These are phyloP conservation scores for Extremus antarcticus DNA, from an alignment of 495 filamentous ascomycete species.

Conservation along the genomic window DNA sequence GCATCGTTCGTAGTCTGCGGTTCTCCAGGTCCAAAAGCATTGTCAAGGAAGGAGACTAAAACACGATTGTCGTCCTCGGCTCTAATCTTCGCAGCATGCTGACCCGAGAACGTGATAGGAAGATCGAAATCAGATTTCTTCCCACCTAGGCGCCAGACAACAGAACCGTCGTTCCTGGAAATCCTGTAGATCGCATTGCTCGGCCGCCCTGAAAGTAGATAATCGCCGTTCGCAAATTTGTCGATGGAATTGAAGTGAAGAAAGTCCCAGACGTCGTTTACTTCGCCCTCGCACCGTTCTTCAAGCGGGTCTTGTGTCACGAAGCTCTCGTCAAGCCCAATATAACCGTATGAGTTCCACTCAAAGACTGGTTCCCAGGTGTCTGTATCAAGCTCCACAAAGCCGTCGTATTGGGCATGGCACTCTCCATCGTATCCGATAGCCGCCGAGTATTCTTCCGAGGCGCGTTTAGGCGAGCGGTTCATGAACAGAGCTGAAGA, in stretches of 20 bases:
- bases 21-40: background rate
- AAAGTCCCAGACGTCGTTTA: background rate
- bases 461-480: background rate
- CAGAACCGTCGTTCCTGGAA: conserved; percentile 1
- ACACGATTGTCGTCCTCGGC: background rate
- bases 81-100: background rate
- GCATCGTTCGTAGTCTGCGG: background rate
- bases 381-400: background rate
- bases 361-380: background rate
- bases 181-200: conserved; percentile 6
- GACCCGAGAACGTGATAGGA: background rate
- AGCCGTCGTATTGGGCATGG: background rate
- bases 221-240: conserved; percentile 10
- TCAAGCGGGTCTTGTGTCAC: background rate
- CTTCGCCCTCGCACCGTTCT: background rate
- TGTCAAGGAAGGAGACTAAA: background rate
- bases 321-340: background rate
- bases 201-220: conserved; percentile 11
- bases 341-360: background rate
- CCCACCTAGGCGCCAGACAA: conserved; percentile 14
- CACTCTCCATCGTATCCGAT: background rate
- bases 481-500: background rate
- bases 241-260: conserved; percentile 15
- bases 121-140: background rate
- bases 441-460: background rate